Evolutionary conservation across 108 stramenopile genomes (phyloP).

Genomic region (Epithemia pelagica): DNA sequence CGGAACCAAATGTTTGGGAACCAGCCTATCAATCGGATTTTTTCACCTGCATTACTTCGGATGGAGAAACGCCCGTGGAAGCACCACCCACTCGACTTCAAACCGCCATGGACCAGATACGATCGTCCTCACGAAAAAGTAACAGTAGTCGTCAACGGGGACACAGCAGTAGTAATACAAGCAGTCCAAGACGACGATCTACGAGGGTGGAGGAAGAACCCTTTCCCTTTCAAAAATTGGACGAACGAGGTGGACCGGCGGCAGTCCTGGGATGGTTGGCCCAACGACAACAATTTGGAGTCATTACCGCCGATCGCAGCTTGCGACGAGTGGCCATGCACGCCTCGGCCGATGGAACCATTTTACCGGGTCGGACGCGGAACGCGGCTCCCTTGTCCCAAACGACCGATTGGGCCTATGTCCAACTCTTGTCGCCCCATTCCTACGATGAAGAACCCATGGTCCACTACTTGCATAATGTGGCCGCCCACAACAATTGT

Average conservation of each 20-base stretch:
- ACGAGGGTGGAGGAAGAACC: conserved; percentile 21
- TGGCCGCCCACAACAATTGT: conserved; percentile 68
- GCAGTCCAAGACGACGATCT: background rate
- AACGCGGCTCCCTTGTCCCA: too few relatives aligned
- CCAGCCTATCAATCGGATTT: conserved; percentile 68
- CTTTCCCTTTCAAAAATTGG: conserved; percentile 34
- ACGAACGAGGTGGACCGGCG: conserved; percentile 82
- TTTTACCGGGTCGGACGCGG: conserved; percentile 22
- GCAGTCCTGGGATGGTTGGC: conserved; percentile 80
- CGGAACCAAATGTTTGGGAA: background rate
- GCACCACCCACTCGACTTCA: background rate
- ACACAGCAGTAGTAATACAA: background rate
- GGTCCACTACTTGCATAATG: conserved; percentile 75
- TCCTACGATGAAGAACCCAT: conserved; percentile 85
- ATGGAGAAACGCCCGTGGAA: conserved; percentile 18
- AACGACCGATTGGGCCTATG: conserved; percentile 78
- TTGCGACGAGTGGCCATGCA: conserved; percentile 54
- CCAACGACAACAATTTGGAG: conserved; percentile 78
- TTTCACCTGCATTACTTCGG: conserved; percentile 70
- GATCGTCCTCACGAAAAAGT: conserved; percentile 9
- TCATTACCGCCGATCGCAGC: conserved; percentile 50
- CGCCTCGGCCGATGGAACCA: conserved; percentile 51
- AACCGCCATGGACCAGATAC: background rate
- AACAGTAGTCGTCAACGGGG: too few relatives aligned
- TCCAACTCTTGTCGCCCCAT: conserved; percentile 58